phyloP scores from a whole-genome alignment of 306 rosid species.

The Malus domestica region ASM211411v1 NC_041800.1:2342501-2343000 shows the following conservation, averaged over 20 bases:
- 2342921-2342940: constrained; percentile 86
- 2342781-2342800: constrained; percentile 67
- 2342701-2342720: constrained; percentile 77
- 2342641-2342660: constrained; percentile 82
- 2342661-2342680: constrained; percentile 71
- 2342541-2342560: constrained; percentile 45
- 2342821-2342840: constrained; percentile 83
- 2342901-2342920: constrained; percentile 89
- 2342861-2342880: constrained; percentile 94
- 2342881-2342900: constrained; percentile 89
- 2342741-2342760: constrained; percentile 65
- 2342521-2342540: constrained; percentile 37
- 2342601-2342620: constrained; percentile 83
- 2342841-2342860: constrained; percentile 95
- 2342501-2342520: constrained; percentile 53
- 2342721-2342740: constrained; percentile 55
- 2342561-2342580: constrained; percentile 69
- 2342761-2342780: constrained; percentile 73
- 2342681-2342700: constrained; percentile 71
- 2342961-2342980: constrained; percentile 68
- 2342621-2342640: constrained; percentile 86
- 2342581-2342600: constrained; percentile 70
- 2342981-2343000: constrained; percentile 42
- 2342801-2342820: constrained; percentile 76
- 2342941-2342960: constrained; percentile 84